Evolutionary conservation across 2,329 filamentous ascomycete genomes (phyloP).

Genomic region (Apiospora saccharicola): DNA sequence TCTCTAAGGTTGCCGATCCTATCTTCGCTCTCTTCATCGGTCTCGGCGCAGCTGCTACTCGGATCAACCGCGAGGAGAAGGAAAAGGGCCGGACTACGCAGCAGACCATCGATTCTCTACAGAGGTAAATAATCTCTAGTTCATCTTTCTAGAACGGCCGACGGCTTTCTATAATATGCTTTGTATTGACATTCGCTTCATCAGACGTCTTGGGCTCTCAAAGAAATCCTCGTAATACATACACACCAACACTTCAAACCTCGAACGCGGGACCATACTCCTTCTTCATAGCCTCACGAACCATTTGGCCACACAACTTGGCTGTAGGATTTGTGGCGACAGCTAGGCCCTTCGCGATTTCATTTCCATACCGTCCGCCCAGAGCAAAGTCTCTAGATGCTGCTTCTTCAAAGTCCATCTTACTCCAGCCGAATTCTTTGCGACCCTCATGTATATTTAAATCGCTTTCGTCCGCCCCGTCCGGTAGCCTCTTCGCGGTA

Average conservation of each 20-base stretch:
- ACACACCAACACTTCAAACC: slow-evolving; percentile 36
- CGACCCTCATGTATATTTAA: slow-evolving; percentile 50
- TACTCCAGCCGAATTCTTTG: slow-evolving; percentile 58
- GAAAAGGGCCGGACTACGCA: slow-evolving; percentile 61
- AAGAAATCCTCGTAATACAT: slow-evolving; percentile 11
- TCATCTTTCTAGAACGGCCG: background rate
- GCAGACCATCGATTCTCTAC: slow-evolving; percentile 56
- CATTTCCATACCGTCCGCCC: slow-evolving; percentile 70
- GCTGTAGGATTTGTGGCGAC: slow-evolving; percentile 73
- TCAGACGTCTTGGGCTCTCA: slow-evolving; percentile 19
- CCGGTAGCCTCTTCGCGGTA: slow-evolving; percentile 59
- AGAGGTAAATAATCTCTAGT: slow-evolving; percentile 45
- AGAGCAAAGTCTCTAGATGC: slow-evolving; percentile 69
- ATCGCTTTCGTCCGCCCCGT: slow-evolving; percentile 42
- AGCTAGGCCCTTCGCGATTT: slow-evolving; percentile 69
- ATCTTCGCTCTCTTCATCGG: slow-evolving; percentile 66
- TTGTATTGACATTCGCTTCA: background rate
- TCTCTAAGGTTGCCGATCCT: slow-evolving; percentile 65
- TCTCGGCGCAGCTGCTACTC: slow-evolving; percentile 59
- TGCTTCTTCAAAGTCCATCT: slow-evolving; percentile 66
- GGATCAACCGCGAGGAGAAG: slow-evolving; percentile 68
- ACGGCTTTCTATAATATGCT: background rate
- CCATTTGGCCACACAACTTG: slow-evolving; percentile 74
- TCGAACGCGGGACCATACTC: slow-evolving; percentile 66
- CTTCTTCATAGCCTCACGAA: slow-evolving; percentile 73